Base-by-base conservation (phyloP, 352 stramenopile species). In the Pythium monospermum region DNA sequence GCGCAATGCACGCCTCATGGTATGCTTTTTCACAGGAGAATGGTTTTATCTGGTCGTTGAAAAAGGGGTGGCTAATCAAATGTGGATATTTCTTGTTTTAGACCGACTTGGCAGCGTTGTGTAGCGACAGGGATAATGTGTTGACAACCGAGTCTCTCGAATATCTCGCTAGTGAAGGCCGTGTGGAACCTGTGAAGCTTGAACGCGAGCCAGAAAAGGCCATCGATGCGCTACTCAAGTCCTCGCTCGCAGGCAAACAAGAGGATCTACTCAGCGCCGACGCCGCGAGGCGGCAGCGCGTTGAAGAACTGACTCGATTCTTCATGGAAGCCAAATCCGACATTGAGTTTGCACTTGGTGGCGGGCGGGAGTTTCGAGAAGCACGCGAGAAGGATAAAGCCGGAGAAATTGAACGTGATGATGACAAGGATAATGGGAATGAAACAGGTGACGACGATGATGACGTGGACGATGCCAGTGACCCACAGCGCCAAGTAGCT, bases 281-380 rank as follows among this genome's bases (percentile, higher is more conserved):
- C 49, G 76, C 82, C 3, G 82, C 80, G 28, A 70, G 84, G 4
- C 66, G 81, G 16, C 82, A 93, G 58, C 80, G 82, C 31, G 84
- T 94, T 6, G 84, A 94, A 59, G 84, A 94, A 49, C 68, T 94
- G 28, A 93, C 84, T 41, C 68, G 84, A 1, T 94, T 94, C 60
- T 94, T 94, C 49, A 92, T 94, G 82, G 84, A 94, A 51, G 80
- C 82, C 49, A 94, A 93, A 53, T 92, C 82, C 21, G 84, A 94
- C 49, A 94, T 94, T 49, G 83, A 94, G 51, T 94, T 94, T 67
- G 81, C 81, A 11, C 57, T 92, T 8, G 82, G 83, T 30, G 74
- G 80, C 18, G 76, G 71, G 2, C 68, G 77, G 6, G 79, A 89
- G 25, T 83, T 83, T 43, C 74, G 79, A 19, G 82, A 91, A 33